Percentiles rank a stretch among this genome's conserved stretches.
These are phyloP conservation scores for Aureobasidium musti DNA, from an alignment of 2,329 filamentous ascomycete genomes.

Conservation along the genomic window DNA sequence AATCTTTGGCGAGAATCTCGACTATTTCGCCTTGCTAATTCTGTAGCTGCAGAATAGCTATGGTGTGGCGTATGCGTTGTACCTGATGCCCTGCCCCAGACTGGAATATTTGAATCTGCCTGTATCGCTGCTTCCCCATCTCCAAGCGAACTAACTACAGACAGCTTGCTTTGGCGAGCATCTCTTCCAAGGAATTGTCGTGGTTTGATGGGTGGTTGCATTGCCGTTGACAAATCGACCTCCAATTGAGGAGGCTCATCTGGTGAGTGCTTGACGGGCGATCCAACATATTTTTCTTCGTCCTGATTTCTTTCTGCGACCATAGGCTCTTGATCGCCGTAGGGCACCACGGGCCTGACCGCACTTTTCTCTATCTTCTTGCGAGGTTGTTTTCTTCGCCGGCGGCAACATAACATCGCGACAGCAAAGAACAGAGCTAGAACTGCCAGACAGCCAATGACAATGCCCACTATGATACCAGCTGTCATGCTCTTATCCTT, in stretches of 20 bases:
- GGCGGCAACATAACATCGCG: slow-evolving; percentile 36
- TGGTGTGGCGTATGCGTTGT: slow-evolving; percentile 46
- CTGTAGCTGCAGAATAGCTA: slow-evolving; percentile 48
- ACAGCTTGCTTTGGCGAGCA: slow-evolving; percentile 32
- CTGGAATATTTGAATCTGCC: slow-evolving; percentile 44
- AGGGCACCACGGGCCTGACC: slow-evolving; percentile 45
- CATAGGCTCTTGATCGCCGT: slow-evolving; percentile 3
- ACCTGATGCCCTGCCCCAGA: slow-evolving; percentile 43
- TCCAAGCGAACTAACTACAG: slow-evolving; percentile 45
- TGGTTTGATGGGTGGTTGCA: slow-evolving; percentile 15
- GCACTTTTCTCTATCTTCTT: slow-evolving; percentile 38
- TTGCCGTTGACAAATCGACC: slow-evolving; percentile 39
- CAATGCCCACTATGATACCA: slow-evolving; percentile 40
- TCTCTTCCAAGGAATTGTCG: slow-evolving; percentile 7
- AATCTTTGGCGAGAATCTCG: slow-evolving; percentile 32
- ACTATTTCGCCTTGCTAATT: slow-evolving; percentile 38
- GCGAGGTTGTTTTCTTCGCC: slow-evolving; percentile 34
- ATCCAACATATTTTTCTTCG: slow-evolving; percentile 18
- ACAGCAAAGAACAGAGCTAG: slow-evolving; percentile 34
- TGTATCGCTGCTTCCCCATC: slow-evolving; percentile 45
- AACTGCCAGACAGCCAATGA: slow-evolving; percentile 40
- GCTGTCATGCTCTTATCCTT: slow-evolving; percentile 28
- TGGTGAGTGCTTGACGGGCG: slow-evolving; percentile 29
- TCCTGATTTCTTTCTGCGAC: slow-evolving; percentile 11
- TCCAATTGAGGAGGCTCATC: slow-evolving; percentile 47